These are phyloP conservation scores for Microdochium paspali DNA, from an alignment of 2,329 filamentous ascomycete genomes.

Conservation along the genomic window DNA sequence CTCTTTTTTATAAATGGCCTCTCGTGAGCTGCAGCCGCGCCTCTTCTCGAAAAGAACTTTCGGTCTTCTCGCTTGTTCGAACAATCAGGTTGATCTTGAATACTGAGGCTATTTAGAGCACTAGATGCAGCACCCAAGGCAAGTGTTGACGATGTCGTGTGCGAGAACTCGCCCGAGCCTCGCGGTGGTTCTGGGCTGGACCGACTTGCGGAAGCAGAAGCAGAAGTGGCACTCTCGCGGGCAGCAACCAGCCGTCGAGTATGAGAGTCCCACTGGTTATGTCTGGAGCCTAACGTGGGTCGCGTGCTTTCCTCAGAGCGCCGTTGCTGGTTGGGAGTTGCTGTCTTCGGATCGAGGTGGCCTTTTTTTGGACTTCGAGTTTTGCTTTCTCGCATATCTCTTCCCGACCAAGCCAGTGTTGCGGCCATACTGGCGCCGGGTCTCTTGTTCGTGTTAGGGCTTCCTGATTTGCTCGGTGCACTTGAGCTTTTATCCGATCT, in stretches of 20 bases:
- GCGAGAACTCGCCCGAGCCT: constrained; percentile 29
- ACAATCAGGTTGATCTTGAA: constrained; percentile 15
- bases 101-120: constrained; percentile 31
- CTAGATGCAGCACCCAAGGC: constrained; percentile 49
- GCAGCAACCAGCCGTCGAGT: constrained; percentile 38
- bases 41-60: constrained; percentile 7
- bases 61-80: constrained; percentile 8
- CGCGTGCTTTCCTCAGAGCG: constrained; percentile 13
- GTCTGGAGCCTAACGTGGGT: constrained; percentile 19
- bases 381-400: constrained; percentile 28
- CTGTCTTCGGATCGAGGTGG: background rate
- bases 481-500: constrained; percentile 33
- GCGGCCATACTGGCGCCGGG: constrained; percentile 53
- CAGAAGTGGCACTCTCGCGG: constrained; percentile 20
- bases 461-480: constrained; percentile 23
- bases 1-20: background rate
- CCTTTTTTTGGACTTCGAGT: background rate
- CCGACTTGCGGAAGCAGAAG: constrained; percentile 14
- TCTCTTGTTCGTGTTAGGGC: constrained; percentile 34
- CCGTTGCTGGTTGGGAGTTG: constrained; percentile 19
- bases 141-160: constrained; percentile 31
- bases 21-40: constrained; percentile 7
- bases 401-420: constrained; percentile 49
- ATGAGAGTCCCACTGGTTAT: constrained; percentile 44
- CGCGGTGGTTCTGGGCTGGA: constrained; percentile 19